Evolutionary conservation across 1,284 basidiomycete genomes (phyloP).

Genomic region (Tilletiaria anomala): DNA sequence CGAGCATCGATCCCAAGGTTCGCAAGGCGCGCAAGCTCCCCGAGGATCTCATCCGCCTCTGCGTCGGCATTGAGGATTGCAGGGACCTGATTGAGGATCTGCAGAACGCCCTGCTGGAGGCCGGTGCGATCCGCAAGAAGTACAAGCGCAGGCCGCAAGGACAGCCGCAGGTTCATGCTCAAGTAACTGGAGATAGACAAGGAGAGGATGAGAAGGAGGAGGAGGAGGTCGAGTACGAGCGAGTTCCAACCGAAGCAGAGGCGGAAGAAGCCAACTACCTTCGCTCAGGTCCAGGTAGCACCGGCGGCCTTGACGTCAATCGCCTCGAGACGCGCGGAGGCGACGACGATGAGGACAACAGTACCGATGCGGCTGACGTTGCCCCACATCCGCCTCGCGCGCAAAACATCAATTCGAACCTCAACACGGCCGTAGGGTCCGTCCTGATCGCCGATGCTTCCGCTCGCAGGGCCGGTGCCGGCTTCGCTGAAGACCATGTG

Average conservation of each 20-base stretch:
- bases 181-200: slow-evolving; percentile 44
- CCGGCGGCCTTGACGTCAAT: slow-evolving; percentile 17
- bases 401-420: too few species aligned
- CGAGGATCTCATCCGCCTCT: slow-evolving; percentile 92
- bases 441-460: too few species aligned
- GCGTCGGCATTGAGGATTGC: slow-evolving; percentile 94
- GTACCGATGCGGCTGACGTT: neutral
- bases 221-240: slow-evolving; percentile 1
- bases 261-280: neutral
- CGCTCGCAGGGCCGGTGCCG: too few species aligned
- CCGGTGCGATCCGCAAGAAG: slow-evolving; percentile 63
- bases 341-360: slow-evolving; percentile 8
- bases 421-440: too few species aligned
- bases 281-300: neutral
- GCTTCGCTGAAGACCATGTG: too few species aligned
- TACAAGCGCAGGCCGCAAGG: slow-evolving; percentile 1
- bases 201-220: slow-evolving; percentile 57
- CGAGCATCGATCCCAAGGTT: slow-evolving; percentile 85
- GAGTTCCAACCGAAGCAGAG: neutral
- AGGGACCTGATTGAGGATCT: slow-evolving; percentile 87
- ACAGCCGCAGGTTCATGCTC: too few species aligned
- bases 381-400: too few species aligned
- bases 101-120: slow-evolving; percentile 75
- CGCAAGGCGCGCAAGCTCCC: slow-evolving; percentile 86
- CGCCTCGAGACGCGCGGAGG: slow-evolving; percentile 28